Base-by-base conservation (phyloP, 2,329 filamentous ascomycete genomes). In the Aspergillus luchuensis region DNA sequence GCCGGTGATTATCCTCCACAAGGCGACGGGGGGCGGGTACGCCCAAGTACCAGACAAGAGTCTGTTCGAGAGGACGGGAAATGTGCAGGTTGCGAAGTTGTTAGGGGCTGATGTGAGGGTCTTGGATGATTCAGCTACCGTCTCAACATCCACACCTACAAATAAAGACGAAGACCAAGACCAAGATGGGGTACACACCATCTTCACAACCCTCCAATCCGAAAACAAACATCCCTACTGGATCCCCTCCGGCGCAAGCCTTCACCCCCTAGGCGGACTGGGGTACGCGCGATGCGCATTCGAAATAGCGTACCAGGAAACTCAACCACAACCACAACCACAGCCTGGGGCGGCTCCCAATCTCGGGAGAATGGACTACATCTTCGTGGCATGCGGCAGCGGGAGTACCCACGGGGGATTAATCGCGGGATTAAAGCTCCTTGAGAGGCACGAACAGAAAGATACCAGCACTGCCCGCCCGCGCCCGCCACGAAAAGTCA, bases 51-150 rank as follows among this genome's bases (percentile, higher is more conserved):
- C 48, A 64, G 64, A 38, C 47, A 52, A 0, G 56, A 36, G 30
- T 13, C 30, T 60, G 5, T 75, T 73, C 48, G 15, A 67, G 25
- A 62, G 64, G 15, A 57, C 58, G 3, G 72, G 72, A 0, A 75
- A 75, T 17, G 66, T 69, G 28, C 71, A 74, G 43, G 58, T 73
- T 28, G 63, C 69, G 38, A 63, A 71, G 62, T 55, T 76, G 56
- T 51, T 73, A 11, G 63, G 71, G 65, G 57, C 78, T 76, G 21
- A 74, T 70, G 67, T 86, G 78, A 60, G 87, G 78, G 21, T 84
- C 73, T 69, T 87, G 79, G 19, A 60, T 3, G 19, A 58, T 2
- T 19, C 23, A 2, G 13, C 53, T 2, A 56, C 13, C n/a, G 25
- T 56, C 1, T 13, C 51, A 4, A 30, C 6, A 8, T 38, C 30